Evolutionary conservation across 2,329 filamentous ascomycete species (phyloP), one percentile per base, ranked within the genome.

Genomic region (Apiospora rasikravindrae): DNA sequence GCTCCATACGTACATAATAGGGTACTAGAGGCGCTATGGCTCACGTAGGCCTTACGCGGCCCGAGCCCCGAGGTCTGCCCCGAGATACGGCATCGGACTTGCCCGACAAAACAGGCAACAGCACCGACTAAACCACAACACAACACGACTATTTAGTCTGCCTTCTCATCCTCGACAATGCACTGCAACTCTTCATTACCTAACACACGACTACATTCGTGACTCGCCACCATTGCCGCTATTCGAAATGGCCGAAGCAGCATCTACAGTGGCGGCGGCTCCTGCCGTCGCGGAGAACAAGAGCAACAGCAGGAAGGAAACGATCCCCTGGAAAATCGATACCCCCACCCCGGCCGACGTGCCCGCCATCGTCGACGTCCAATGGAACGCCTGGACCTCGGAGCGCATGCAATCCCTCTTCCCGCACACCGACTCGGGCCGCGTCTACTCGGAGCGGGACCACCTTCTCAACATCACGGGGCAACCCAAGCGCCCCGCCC

Each of bases 401-500:
- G 69, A 73, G 33, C 71, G 69, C 70, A 71, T 75, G 61, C 61
- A 51, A 6, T 68, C 69, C 19, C 51, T 73, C 40, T 73, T 69
- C 67, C 73, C 74, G 71, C 70, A 71, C 26, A 73, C 71, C 1
- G 66, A 44, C 8, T 69, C 73, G 51, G 73, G 71, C 24, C 61
- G 71, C 42, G 42, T 33, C 26, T 75, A 70, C 70, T 71, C 73
- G 45, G 69, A 73, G 67, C 74, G 74, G 47, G 51, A 70, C 64
- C 74, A 73, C 33, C 67, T 49, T 19, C 57, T 49, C 14, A 40
- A 69, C 37, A 13, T 74, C 10, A 51, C 69, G 4, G 57, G 19
- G 14, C 45, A 64, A 6, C n/a, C 49, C 26, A n/a, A 22, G 8
- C 53, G 53, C 1, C 33, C 67, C 2, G 69, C n/a, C n/a, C n/a